A percentile compares a stretch with the other conserved stretches of the same genome.
Conservation (phyloP, 176 grass and related monocot genomes). For the Stipa capillata region DNA sequence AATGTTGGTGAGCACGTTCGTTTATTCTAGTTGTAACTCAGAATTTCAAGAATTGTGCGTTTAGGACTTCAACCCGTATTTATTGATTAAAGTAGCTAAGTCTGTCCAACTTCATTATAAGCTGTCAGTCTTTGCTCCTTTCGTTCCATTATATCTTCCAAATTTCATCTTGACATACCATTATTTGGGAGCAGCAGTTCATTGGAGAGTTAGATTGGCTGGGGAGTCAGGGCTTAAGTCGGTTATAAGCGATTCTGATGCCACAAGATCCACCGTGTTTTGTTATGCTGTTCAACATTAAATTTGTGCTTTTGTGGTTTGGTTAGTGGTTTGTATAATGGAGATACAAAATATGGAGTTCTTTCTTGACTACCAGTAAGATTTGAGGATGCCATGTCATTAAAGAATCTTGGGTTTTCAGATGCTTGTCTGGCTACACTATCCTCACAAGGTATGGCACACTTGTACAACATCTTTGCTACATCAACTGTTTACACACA, state of each 20-base stretch:
- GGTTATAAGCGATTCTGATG: neutral
- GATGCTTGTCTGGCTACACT: conserved; percentile 72
- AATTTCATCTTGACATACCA: neutral
- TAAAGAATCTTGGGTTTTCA: conserved; percentile 72
- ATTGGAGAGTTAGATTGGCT: neutral
- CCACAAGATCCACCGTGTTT: neutral
- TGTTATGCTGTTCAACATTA: neutral
- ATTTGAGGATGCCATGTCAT: conserved; percentile 64
- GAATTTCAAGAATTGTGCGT: neutral
- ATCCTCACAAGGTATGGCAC: conserved; percentile 52
- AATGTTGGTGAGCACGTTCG: neutral
- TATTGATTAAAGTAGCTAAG: neutral
- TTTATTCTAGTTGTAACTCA: neutral
- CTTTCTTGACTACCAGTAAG: conserved; percentile 53
- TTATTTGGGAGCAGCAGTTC: neutral
- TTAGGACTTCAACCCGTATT: neutral
- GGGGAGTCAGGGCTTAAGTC: no score
- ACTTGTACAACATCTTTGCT: neutral
- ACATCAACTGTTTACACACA: neutral
- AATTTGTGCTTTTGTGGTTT: neutral
- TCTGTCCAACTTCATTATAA: neutral
- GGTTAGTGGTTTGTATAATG: neutral
- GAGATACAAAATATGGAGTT: neutral
- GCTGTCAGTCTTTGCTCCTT: neutral
- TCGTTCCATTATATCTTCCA: neutral